These are phyloP conservation scores for Cavenderia fasciculata DNA, from an alignment of 78 protist species.

Conservation along the genomic window DNA sequence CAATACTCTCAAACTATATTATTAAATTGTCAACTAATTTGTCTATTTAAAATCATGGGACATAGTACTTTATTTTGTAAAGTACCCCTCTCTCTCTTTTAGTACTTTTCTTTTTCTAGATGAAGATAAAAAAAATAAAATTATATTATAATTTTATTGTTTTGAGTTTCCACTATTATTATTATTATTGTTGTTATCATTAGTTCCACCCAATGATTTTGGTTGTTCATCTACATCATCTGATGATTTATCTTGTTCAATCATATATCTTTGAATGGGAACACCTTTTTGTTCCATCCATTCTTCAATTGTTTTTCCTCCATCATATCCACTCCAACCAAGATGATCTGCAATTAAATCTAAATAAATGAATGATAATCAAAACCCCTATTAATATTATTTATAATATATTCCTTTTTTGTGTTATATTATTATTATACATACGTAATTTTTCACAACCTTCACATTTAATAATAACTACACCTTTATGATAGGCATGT, in stretches of 20 bases:
- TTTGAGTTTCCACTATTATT: not conserved
- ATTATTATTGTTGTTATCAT: not conserved
- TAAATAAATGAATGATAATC: not conserved
- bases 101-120: no score
- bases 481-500: constrained; percentile 75
- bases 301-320: constrained; percentile 63
- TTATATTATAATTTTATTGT: not conserved
- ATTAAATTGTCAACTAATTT: no score
- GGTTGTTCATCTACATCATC: not conserved
- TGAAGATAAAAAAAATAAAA: not conserved
- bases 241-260: not conserved
- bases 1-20: no score
- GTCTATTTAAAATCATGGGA: no score
- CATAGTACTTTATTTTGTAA: no score
- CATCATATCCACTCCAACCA: constrained; percentile 58
- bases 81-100: no score
- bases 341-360: constrained; percentile 68
- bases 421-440: not conserved
- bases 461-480: constrained; percentile 55
- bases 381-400: no score
- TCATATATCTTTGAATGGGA: constrained; percentile 22
- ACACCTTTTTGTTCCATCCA: constrained; percentile 53
- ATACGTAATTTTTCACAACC: constrained; percentile 66
- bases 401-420: no score
- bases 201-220: constrained; percentile 22